Evolutionary conservation across 805 yeast genomes (phyloP), one percentile per base, ranked within the genome.

Genomic region (Saccharomyces paradoxus): DNA sequence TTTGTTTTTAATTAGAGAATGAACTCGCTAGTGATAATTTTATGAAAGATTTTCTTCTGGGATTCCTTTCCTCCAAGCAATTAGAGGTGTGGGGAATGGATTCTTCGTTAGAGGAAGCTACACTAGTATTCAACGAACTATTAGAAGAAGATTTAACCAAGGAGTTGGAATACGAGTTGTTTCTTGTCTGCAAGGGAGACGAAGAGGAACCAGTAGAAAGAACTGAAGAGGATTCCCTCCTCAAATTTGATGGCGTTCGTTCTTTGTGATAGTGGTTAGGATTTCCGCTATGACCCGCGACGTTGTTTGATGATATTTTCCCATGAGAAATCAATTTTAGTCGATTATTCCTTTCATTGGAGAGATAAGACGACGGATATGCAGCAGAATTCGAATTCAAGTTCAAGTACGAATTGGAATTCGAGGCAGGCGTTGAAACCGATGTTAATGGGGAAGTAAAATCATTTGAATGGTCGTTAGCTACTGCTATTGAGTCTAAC

Each of bases 401-500:
- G 17, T 37, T 37, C 44, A 37, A 17, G 14, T 28, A 31, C 30
- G 32, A 28, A 28, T 48, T 48, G 12, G 50, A 48, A n/a, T 28
- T 48, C 14, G 29, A 46, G 13, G 49, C 27, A n/a, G 30, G 12
- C 5, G 49, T 26, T 21, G 49, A 46, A 46, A 8, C 21, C 7
- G 21, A 28, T 17, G 32, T n/a, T 29, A 6, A 24, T 28, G 26
- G 22, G 10, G n/a, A 14, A n/a, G 29, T 28, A n/a, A 12, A 10
- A 26, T 28, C 28, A 12, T 26, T 21, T 7, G 24, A 22, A 12
- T 44, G 7, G 22, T 29, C 31, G n/a, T 48, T 53, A 29, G 49
- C 48, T n/a, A 57, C 46, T n/a, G 64, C 57, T 14, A 61, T 46
- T 28, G 56, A 61, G 50, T 67, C 70, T 46, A 67, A 54, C 46